These are phyloP conservation scores for Abrus precatorius DNA, from an alignment of 306 rosid species.

Conservation along the genomic window DNA sequence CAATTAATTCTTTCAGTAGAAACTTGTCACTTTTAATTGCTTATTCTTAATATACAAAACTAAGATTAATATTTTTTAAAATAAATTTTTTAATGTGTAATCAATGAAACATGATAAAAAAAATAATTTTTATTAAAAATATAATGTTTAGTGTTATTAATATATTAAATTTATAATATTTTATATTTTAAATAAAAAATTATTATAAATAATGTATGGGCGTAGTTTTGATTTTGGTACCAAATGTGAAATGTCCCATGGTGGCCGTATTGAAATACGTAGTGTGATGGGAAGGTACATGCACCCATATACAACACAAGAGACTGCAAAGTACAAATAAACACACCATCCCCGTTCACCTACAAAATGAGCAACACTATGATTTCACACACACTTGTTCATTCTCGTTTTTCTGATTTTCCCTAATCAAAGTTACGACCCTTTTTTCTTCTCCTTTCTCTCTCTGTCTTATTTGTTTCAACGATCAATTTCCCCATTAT, in stretches of 20 bases:
- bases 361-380: slow-evolving; percentile 22
- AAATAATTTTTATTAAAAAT: no score
- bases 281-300: neutral
- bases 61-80: no score
- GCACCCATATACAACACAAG: neutral
- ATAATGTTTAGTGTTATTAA: no score
- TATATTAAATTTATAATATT: no score
- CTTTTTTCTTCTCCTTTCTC: neutral
- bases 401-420: slow-evolving; percentile 17
- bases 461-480: neutral
- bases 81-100: no score
- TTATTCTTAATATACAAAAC: no score
- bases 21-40: no score
- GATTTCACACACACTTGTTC: slow-evolving; percentile 49
- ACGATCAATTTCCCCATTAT: slow-evolving; percentile 27
- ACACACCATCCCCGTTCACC: slow-evolving; percentile 27
- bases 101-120: no score
- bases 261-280: slow-evolving; percentile 7
- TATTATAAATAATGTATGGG: no score
- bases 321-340: neutral
- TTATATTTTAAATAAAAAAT: no score
- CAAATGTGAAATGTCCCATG: neutral
- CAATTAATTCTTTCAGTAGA: no score
- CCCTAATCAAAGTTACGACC: neutral
- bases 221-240: neutral